Base-by-base conservation (phyloP, 768 basidiomycete genomes). In the Macrolepiota albuminosa region DNA sequence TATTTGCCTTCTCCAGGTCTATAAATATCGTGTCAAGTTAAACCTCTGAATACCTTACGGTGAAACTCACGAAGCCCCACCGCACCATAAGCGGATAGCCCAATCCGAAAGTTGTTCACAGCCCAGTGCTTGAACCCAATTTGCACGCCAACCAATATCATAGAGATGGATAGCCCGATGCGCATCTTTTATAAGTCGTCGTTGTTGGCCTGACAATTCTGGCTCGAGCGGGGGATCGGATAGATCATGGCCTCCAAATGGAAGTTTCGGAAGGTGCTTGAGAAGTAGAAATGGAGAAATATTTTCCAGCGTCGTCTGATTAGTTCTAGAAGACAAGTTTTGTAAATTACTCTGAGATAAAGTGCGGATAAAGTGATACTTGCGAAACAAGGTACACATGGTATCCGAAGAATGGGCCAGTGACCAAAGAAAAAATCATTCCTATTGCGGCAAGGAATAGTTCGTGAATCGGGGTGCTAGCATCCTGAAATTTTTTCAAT, bases 241-340 rank as follows among this genome's bases (percentile, higher is more conserved):
- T 33, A 89, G 75, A 34, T 71, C 73, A 63, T 77, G 80, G 18
- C 73, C 76, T n/a, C 75, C 70, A 0, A 65, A 71, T 37, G 85
- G 86, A 11, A 89, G 75, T 4, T 81, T 81, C 36, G 91, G 88
- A 31, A 93, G 75, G 66, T 90, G 73, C 57, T 87, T 84, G 54
- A 94, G 77, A 14, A 93, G 77, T 31, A 88, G 70, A 70, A 89
- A 93, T 1, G 89, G 89, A 0, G 89, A 84, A 42, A 92, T 78
- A 58, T 84, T 79, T 68, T 93, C 91, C 24, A 92, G 63, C 0
- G 91, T 93, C n/a, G 91, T 93, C 73, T 93, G 89, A 68, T 93
- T 93, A 31, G 87, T 91, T 39, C 90, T 92, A 61, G 37, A 56
- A n/a, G 31, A 54, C 9, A 37, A 14, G 37, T n/a, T 31, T 26